Conservation (phyloP, 805 yeast species). For the Ogataea corticis region DNA sequence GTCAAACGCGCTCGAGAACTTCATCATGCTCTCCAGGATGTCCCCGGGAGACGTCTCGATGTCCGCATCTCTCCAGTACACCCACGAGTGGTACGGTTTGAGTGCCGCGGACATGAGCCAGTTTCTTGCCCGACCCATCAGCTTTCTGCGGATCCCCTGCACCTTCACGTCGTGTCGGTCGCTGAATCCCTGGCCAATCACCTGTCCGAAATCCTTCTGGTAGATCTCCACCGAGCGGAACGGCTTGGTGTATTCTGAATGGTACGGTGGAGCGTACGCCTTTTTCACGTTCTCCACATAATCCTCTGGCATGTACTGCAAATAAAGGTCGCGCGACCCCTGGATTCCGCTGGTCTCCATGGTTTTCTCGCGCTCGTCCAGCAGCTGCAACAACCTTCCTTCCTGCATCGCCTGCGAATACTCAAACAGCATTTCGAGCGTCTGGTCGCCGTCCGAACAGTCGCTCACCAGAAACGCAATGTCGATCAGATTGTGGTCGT, state of each 20-base stretch:
- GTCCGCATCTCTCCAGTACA: slow-evolving; percentile 88
- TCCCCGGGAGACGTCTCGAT: slow-evolving; percentile 80
- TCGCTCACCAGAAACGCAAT: slow-evolving; percentile 80
- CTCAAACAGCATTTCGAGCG: slow-evolving; percentile 64
- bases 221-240: slow-evolving; percentile 80
- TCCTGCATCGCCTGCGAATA: slow-evolving; percentile 69
- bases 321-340: slow-evolving; percentile 63
- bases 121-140: slow-evolving; percentile 86
- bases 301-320: slow-evolving; percentile 64
- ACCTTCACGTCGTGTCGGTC: slow-evolving; percentile 85
- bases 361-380: slow-evolving; percentile 44
- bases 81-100: slow-evolving; percentile 87
- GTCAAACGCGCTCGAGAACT: slow-evolving; percentile 55
- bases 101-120: slow-evolving; percentile 77
- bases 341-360: slow-evolving; percentile 37
- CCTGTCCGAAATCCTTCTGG: slow-evolving; percentile 81
- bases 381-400: slow-evolving; percentile 56
- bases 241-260: slow-evolving; percentile 59
- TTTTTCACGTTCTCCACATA: slow-evolving; percentile 57
- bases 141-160: slow-evolving; percentile 78
- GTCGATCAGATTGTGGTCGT: slow-evolving; percentile 78
- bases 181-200: slow-evolving; percentile 80
- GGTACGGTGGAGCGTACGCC: slow-evolving; percentile 69
- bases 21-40: slow-evolving; percentile 73
- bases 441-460: slow-evolving; percentile 66